phyloP scores from a whole-genome alignment of 2,329 filamentous ascomycete genomes.

The Pseudogymnoascus sp. region DNA sequence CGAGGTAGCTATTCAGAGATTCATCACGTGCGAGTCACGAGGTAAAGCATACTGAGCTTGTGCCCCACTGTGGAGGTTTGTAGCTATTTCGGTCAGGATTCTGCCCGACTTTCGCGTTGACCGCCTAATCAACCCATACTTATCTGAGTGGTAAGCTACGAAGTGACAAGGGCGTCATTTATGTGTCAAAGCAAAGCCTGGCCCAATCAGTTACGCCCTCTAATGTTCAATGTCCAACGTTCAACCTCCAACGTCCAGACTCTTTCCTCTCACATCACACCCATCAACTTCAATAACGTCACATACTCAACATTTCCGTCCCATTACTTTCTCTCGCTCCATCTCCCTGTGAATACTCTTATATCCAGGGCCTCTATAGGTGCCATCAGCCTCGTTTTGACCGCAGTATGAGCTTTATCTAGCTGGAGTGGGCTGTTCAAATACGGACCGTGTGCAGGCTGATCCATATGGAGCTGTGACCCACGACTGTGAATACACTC shows the following conservation, averaged over 20 bases:
- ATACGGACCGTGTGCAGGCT: neutral
- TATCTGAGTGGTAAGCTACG: neutral
- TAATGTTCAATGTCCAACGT: neutral
- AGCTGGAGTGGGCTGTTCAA: neutral
- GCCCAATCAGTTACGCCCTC: neutral
- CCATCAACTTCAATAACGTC: neutral
- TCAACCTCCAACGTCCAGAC: neutral
- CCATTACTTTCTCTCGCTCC: neutral
- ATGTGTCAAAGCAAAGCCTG: neutral
- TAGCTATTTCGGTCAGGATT: neutral
- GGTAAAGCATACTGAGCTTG: too few relatives aligned
- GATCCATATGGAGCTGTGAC: neutral
- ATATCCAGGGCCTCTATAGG: neutral
- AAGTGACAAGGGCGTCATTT: slow-evolving; percentile 1
- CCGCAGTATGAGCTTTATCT: neutral
- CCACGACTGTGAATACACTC: neutral
- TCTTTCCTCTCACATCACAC: neutral
- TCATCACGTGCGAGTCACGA: neutral
- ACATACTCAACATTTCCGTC: neutral
- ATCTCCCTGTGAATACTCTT: neutral
- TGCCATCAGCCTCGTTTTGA: neutral
- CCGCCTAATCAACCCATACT: neutral
- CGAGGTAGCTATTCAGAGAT: neutral
- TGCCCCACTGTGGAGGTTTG: too few relatives aligned
- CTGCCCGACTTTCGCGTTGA: neutral